Evolutionary conservation across 331 rosid genomes (phyloP).

Genomic region (Rhamnella rubrinervis): DNA sequence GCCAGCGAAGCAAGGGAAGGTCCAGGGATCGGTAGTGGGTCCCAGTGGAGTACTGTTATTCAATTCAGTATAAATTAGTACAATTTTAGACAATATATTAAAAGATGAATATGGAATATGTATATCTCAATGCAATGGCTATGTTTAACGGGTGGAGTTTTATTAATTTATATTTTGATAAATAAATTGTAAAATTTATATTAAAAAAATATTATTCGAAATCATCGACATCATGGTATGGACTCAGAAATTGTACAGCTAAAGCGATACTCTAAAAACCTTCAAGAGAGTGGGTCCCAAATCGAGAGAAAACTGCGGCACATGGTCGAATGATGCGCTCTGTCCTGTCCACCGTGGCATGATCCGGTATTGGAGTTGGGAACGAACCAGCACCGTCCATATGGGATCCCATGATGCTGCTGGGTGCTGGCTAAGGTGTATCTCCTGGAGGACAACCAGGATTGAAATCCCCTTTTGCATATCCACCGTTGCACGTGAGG

Average conservation of each 20-base stretch:
- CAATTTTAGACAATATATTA: too few species aligned
- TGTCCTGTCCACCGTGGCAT: conserved; percentile 16
- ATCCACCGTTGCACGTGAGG: conserved; percentile 14
- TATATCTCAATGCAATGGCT: too few species aligned
- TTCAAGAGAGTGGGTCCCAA: conserved; percentile 6
- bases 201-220: too few species aligned
- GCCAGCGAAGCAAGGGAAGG: background rate
- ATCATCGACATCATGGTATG: too few species aligned
- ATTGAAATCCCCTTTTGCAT: background rate
- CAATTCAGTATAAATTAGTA: too few species aligned
- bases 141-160: too few species aligned
- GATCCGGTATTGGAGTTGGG: conserved; percentile 15
- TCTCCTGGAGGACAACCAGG: background rate
- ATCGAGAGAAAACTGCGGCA: conserved; percentile 21
- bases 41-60: background rate
- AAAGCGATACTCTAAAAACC: too few species aligned
- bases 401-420: background rate
- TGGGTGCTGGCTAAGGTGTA: background rate
- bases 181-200: too few species aligned
- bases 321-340: conserved; percentile 21
- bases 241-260: too few species aligned
- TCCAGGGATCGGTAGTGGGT: conserved; percentile 1
- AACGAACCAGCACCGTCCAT: conserved; percentile 19
- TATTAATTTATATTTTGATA: too few species aligned
- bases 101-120: too few species aligned